Evolutionary conservation across 768 basidiomycete species (phyloP).

Genomic region (Mycena maculata): DNA sequence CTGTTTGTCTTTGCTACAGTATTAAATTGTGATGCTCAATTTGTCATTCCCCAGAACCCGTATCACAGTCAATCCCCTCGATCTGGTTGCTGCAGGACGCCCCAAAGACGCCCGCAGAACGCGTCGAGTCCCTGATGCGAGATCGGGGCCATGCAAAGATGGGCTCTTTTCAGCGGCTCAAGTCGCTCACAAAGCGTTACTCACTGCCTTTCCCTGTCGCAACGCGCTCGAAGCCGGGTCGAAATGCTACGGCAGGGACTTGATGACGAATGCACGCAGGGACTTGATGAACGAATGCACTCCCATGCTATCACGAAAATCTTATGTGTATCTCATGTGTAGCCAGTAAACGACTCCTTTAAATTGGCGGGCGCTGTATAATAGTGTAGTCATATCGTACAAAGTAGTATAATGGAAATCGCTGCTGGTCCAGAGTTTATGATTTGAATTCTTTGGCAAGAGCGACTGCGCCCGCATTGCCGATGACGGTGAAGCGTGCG

Average conservation of each 20-base stretch:
- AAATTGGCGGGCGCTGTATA: slow-evolving; percentile 5
- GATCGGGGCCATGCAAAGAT: slow-evolving; percentile 35
- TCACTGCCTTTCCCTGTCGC: slow-evolving; percentile 55
- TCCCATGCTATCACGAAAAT: neutral
- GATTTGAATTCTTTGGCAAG: slow-evolving; percentile 49
- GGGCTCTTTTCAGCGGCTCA: slow-evolving; percentile 53
- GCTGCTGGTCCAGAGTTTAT: no score
- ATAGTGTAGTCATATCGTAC: neutral
- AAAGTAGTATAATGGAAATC: no score
- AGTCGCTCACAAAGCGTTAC: slow-evolving; percentile 61
- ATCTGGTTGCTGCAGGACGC: slow-evolving; percentile 62
- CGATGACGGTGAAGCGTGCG: slow-evolving; percentile 63
- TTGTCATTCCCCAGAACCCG: slow-evolving; percentile 17
- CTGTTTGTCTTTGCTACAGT: slow-evolving; percentile 3
- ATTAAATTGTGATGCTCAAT: neutral
- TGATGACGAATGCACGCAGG: neutral
- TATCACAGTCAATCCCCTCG: slow-evolving; percentile 51
- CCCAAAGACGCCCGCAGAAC: slow-evolving; percentile 48
- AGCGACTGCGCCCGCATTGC: slow-evolving; percentile 61
- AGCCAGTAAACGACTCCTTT: slow-evolving; percentile 2
- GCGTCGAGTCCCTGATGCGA: slow-evolving; percentile 46
- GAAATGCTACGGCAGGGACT: slow-evolving; percentile 13
- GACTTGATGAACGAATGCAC: no score
- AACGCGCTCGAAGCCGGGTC: slow-evolving; percentile 18
- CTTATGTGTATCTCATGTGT: slow-evolving; percentile 27